phyloP scores from a whole-genome alignment of 2,329 filamentous ascomycete genomes.

The Gnomoniopsis sp. region DNA sequence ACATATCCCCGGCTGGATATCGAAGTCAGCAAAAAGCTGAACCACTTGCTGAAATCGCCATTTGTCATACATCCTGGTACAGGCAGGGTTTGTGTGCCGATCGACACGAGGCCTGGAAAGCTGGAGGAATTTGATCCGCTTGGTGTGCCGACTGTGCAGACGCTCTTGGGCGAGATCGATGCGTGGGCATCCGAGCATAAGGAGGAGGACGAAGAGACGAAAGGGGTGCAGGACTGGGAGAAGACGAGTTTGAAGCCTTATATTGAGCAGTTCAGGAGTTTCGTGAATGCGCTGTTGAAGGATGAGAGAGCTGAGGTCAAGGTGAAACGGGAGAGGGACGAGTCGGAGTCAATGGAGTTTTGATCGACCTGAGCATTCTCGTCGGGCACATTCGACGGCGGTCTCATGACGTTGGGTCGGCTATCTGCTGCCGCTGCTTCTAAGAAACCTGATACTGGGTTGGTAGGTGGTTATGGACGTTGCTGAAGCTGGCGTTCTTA shows the following conservation, averaged over 20 bases:
- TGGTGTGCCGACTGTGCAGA: slow-evolving; percentile 81
- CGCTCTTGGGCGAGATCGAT: slow-evolving; percentile 82
- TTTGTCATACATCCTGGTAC: slow-evolving; percentile 97
- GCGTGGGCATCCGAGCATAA: slow-evolving; percentile 59
- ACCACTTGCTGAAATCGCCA: slow-evolving; percentile 94
- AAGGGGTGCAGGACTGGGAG: slow-evolving; percentile 76
- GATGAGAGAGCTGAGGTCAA: slow-evolving; percentile 58
- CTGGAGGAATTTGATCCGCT: slow-evolving; percentile 86
- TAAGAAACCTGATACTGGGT: neutral
- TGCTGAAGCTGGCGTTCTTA: neutral
- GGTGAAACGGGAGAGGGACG: slow-evolving; percentile 55
- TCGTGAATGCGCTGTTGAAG: slow-evolving; percentile 75
- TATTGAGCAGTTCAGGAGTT: slow-evolving; percentile 81
- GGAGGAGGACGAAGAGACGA: slow-evolving; percentile 35
- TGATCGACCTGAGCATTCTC: slow-evolving; percentile 25
- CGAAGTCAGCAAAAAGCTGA: slow-evolving; percentile 95
- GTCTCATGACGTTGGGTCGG: no score
- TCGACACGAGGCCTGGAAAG: slow-evolving; percentile 58
- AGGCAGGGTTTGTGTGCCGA: slow-evolving; percentile 91
- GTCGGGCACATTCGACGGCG: neutral
- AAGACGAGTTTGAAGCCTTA: slow-evolving; percentile 95
- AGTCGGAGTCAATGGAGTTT: slow-evolving; percentile 50
- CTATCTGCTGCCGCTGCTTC: no score
- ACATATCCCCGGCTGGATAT: slow-evolving; percentile 96
- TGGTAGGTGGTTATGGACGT: neutral